These are phyloP conservation scores for Hippophae gyantsensis DNA, from an alignment of 306 rosid species.

Conservation along the genomic window DNA sequence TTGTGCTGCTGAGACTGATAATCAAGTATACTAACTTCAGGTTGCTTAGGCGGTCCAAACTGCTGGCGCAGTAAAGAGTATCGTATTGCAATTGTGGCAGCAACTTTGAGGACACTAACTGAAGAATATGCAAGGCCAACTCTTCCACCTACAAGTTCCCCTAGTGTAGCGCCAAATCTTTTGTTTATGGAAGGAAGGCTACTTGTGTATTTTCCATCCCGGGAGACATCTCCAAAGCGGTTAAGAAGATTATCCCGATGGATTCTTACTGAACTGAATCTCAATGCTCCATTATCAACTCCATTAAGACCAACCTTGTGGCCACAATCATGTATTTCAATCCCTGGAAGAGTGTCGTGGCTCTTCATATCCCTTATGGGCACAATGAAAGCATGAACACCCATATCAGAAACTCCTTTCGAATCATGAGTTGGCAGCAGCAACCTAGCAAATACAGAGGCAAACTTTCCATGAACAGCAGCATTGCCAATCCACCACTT, in stretches of 20 bases:
- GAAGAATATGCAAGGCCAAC: slow-evolving; percentile 94
- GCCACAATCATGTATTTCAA: slow-evolving; percentile 96
- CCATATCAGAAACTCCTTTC: slow-evolving; percentile 78
- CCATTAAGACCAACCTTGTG: slow-evolving; percentile 93
- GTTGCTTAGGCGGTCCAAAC: slow-evolving; percentile 91
- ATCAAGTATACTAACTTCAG: slow-evolving; percentile 82
- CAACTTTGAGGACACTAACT: slow-evolving; percentile 71
- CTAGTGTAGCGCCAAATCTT: slow-evolving; percentile 88
- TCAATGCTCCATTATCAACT: slow-evolving; percentile 90
- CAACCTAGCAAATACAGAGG: slow-evolving; percentile 81
- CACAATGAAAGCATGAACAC: slow-evolving; percentile 93
- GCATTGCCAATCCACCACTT: slow-evolving; percentile 99
- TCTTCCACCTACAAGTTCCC: slow-evolving; percentile 98
- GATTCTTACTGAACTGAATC: slow-evolving; percentile 74
- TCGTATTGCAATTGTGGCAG: slow-evolving; percentile 73
- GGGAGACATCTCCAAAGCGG: slow-evolving; percentile 88
- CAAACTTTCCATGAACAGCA: slow-evolving; percentile 95
- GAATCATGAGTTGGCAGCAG: slow-evolving; percentile 53
- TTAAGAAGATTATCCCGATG: slow-evolving; percentile 92
- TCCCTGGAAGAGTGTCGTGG: slow-evolving; percentile 81
- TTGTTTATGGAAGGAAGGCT: slow-evolving; percentile 64
- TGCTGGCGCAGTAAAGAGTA: slow-evolving; percentile 90
- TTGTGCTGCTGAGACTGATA: slow-evolving; percentile 97
- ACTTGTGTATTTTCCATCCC: slow-evolving; percentile 90
- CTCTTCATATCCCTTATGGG: slow-evolving; percentile 84